A percentile compares a stretch with the other conserved stretches of the same genome.
Conservation (phyloP, 1,284 basidiomycete genomes). For the Ceratobasidium sp. region DNA sequence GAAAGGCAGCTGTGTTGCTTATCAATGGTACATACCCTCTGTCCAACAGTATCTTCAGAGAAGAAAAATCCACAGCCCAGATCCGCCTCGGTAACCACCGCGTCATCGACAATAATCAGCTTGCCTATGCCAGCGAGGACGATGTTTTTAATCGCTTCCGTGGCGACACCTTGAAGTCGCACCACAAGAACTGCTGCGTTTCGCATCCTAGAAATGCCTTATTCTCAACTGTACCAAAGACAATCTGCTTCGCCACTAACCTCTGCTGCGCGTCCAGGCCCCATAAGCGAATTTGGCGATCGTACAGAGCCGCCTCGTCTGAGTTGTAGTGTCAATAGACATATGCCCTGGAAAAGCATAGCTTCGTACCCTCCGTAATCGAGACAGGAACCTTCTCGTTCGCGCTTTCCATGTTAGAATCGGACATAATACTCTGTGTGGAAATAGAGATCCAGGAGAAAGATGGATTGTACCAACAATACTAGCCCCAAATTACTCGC, state of each 20-base stretch:
- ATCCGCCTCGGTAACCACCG: conserved; percentile 66
- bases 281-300: conserved; percentile 97
- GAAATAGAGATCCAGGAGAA: neutral
- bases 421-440: neutral
- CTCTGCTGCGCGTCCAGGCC: conserved; percentile 96
- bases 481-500: neutral
- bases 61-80: conserved; percentile 94
- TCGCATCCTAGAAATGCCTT: conserved; percentile 71
- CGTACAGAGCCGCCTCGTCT: conserved; percentile 90
- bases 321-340: neutral
- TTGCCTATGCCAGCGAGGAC: conserved; percentile 63
- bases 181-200: conserved; percentile 90
- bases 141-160: conserved; percentile 95
- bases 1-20: neutral
- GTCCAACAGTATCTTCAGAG: conserved; percentile 89
- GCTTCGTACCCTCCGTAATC: conserved; percentile 54
- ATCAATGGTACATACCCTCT: conserved; percentile 62
- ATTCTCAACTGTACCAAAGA: neutral
- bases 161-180: conserved; percentile 82
- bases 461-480: too few species aligned
- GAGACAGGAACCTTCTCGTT: conserved; percentile 47
- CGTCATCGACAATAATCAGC: conserved; percentile 60
- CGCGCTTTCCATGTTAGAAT: neutral
- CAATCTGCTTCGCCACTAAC: conserved; percentile 54
- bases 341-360: neutral